A percentile compares a stretch with the other conserved stretches of the same genome.
Evolutionary conservation across 2,329 filamentous ascomycete genomes (phyloP).

Genomic region (Trichophyton rubrum): DNA sequence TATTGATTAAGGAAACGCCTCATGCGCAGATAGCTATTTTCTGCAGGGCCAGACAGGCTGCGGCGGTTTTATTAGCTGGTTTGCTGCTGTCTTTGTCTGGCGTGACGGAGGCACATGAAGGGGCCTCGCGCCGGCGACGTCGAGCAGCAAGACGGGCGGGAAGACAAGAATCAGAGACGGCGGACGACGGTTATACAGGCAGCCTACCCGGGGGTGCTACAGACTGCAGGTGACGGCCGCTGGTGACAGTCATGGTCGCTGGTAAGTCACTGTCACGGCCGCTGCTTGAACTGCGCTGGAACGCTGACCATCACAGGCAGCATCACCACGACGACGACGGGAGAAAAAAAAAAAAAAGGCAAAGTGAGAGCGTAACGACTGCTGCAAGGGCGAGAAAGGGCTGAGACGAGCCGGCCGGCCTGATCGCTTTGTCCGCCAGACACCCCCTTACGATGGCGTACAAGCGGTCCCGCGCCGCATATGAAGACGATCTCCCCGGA

Average conservation of each 20-base stretch:
- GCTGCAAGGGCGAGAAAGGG: neutral
- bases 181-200: neutral
- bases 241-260: neutral
- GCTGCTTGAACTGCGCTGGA: too few species aligned
- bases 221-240: neutral
- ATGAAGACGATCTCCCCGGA: constrained; percentile 58
- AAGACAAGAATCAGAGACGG: too few species aligned
- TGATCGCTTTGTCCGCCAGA: neutral
- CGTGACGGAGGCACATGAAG: neutral
- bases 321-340: too few species aligned
- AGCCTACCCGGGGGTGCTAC: too few species aligned
- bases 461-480: constrained; percentile 68
- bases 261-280: too few species aligned
- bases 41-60: neutral
- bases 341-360: too few species aligned
- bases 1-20: neutral
- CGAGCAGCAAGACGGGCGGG: neutral
- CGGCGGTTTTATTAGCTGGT: neutral
- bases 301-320: too few species aligned
- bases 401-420: neutral
- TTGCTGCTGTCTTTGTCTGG: neutral
- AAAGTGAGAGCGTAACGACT: too few species aligned
- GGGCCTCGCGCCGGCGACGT: neutral
- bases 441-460: constrained; percentile 46
- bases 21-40: neutral